Evolutionary conservation across 371 early-diverging fungal genomes (phyloP).

Genomic region (Sporodiniella umbellata): DNA sequence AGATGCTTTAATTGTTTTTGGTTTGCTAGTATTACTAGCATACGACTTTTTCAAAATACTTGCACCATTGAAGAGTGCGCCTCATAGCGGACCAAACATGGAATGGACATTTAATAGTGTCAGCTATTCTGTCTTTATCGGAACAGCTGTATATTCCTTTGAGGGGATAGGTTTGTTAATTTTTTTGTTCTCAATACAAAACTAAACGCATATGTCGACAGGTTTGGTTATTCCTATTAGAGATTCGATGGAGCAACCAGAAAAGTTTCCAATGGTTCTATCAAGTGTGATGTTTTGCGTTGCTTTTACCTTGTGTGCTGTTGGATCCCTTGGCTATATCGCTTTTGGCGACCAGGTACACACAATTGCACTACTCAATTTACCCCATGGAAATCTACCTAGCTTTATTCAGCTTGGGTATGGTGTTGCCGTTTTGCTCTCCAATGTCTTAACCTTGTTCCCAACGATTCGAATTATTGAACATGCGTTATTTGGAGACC

Average conservation of each 20-base stretch:
- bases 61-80: background rate
- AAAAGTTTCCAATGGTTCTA: slow-evolving; percentile 72
- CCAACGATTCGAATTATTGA: slow-evolving; percentile 90
- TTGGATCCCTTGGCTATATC: slow-evolving; percentile 81
- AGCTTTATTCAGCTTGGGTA: slow-evolving; percentile 78
- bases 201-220: slow-evolving; percentile 11
- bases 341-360: slow-evolving; percentile 82
- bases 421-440: slow-evolving; percentile 83
- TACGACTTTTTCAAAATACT: slow-evolving; percentile 32
- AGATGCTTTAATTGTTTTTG: slow-evolving; percentile 82
- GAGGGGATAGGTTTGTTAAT: slow-evolving; percentile 68
- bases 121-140: slow-evolving; percentile 79
- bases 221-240: slow-evolving; percentile 90
- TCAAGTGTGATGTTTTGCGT: slow-evolving; percentile 69
- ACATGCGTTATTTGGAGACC: slow-evolving; percentile 55
- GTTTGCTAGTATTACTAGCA: slow-evolving; percentile 48
- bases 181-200: background rate
- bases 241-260: slow-evolving; percentile 81
- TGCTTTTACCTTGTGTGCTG: slow-evolving; percentile 64
- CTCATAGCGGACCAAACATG: slow-evolving; percentile 34
- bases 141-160: slow-evolving; percentile 92
- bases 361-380: slow-evolving; percentile 80
- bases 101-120: slow-evolving; percentile 44
- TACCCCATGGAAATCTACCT: slow-evolving; percentile 60
- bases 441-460: slow-evolving; percentile 83